Conservation (phyloP, 805 yeast genomes). For the Saturnispora gosingensis region DNA sequence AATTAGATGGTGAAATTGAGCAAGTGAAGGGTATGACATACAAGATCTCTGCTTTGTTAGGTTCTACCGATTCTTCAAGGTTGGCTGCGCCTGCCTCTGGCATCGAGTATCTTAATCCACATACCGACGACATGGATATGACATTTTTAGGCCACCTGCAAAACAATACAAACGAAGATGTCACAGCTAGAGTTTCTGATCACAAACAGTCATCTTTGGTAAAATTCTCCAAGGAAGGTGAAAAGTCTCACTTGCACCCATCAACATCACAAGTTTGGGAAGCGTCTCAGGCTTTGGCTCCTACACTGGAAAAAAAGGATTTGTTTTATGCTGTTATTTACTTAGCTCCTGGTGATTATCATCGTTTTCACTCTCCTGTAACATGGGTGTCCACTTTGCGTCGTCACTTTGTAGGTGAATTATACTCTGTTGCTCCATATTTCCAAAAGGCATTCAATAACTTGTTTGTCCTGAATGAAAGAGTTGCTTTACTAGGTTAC, state of each 20-base stretch:
- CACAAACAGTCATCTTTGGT: constrained; percentile 16
- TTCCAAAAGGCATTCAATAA: constrained; percentile 84
- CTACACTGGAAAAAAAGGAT: constrained; percentile 39
- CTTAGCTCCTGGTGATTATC: constrained; percentile 97
- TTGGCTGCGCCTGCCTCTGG: constrained; percentile 45
- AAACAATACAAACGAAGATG: constrained; percentile 12
- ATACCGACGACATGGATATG: constrained; percentile 12
- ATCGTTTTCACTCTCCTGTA: constrained; percentile 91
- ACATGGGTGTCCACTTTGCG: constrained; percentile 93
- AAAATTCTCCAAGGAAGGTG: constrained; percentile 57
- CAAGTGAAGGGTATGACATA: constrained; percentile 97
- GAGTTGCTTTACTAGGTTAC: constrained; percentile 89
- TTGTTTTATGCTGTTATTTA: constrained; percentile 86
- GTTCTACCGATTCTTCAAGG: constrained; percentile 36
- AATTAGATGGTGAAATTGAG: constrained; percentile 75
- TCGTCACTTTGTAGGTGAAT: constrained; percentile 92
- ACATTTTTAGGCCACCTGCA: constrained; percentile 9
- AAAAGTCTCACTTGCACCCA: constrained; percentile 37
- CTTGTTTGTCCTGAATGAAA: constrained; percentile 82
- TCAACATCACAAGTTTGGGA: constrained; percentile 21
- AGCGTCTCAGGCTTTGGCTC: constrained; percentile 14
- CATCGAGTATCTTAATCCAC: not conserved
- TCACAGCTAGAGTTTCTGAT: constrained; percentile 5
- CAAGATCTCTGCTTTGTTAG: constrained; percentile 79
- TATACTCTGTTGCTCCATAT: constrained; percentile 93